Percentiles rank a stretch among this genome's conserved stretches.
phyloP scores from a whole-genome alignment of 1,284 basidiomycete genomes.

The Microstroma glucosiphilum region DNA sequence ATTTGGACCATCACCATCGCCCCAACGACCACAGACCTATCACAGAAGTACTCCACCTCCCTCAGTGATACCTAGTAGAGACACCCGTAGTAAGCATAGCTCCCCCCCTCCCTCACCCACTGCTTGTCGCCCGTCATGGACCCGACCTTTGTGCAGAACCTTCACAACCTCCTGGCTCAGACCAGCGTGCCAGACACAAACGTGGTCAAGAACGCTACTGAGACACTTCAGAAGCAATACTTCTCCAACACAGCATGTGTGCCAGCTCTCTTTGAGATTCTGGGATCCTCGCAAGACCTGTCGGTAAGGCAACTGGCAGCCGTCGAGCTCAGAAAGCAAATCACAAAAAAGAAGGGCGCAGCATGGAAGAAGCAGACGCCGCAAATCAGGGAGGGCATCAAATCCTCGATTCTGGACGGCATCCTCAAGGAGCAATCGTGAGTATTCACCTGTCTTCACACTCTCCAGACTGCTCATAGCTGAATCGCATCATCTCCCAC shows the following conservation, averaged over 20 bases:
- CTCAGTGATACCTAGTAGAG: too few relatives aligned
- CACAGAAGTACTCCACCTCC: too few relatives aligned
- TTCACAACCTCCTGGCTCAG: slow-evolving; percentile 47
- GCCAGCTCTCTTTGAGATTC: slow-evolving; percentile 80
- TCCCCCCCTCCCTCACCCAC: too few relatives aligned
- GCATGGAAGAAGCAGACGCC: slow-evolving; percentile 73
- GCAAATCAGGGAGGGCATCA: slow-evolving; percentile 74
- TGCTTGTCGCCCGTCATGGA: slow-evolving; percentile 8
- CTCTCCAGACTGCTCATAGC: background rate
- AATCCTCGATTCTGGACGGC: slow-evolving; percentile 72
- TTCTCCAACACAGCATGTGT: slow-evolving; percentile 88
- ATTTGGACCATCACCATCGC: too few relatives aligned
- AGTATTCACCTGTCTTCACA: slow-evolving; percentile 43
- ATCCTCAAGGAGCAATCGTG: slow-evolving; percentile 73
- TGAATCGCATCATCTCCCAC: slow-evolving; percentile 13
- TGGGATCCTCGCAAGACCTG: slow-evolving; percentile 74
- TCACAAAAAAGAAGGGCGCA: slow-evolving; percentile 70
- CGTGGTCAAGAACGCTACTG: slow-evolving; percentile 67
- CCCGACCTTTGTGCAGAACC: slow-evolving; percentile 41
- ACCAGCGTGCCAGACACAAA: slow-evolving; percentile 47
- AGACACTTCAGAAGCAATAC: slow-evolving; percentile 59
- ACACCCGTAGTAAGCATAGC: too few relatives aligned
- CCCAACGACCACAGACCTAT: too few relatives aligned
- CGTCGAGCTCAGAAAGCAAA: slow-evolving; percentile 93
- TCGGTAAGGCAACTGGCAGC: slow-evolving; percentile 86